phyloP scores from a whole-genome alignment of 306 rosid species.

The Medicago lupulina region DNA sequence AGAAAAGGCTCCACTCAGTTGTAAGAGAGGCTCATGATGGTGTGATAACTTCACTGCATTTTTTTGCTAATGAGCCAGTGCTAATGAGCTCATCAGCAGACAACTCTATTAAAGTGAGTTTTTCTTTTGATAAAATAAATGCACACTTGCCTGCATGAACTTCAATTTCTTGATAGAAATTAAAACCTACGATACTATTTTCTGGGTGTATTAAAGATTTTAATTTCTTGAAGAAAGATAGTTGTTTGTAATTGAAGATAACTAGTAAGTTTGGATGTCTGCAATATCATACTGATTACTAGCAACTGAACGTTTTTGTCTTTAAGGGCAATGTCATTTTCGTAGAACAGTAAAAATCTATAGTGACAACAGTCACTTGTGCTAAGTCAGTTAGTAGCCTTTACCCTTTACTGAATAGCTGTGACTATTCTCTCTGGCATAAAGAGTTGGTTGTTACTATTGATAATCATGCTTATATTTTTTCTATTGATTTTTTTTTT shows the following conservation, averaged over 20 bases:
- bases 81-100: slow-evolving; percentile 91
- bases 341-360: slow-evolving; percentile 16
- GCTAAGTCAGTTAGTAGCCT: not conserved
- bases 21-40: slow-evolving; percentile 90
- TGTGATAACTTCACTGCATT: slow-evolving; percentile 76
- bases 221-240: not conserved
- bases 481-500: not conserved
- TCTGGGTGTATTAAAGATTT: not conserved
- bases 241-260: slow-evolving; percentile 27
- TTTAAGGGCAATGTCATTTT: not conserved
- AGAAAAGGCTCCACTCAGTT: slow-evolving; percentile 91
- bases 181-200: not conserved
- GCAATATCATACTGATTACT: slow-evolving; percentile 14
- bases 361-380: not conserved
- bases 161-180: slow-evolving; percentile 19
- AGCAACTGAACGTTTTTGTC: slow-evolving; percentile 1
- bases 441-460: not conserved
- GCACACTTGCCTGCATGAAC: not conserved
- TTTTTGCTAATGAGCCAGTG: slow-evolving; percentile 92
- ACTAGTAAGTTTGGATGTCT: slow-evolving; percentile 30
- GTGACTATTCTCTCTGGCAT: not conserved
- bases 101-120: slow-evolving; percentile 87
- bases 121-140: not conserved
- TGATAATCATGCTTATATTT: slow-evolving; percentile 5
- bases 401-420: not conserved